Percentiles rank a stretch among this genome's conserved stretches.
These are phyloP conservation scores for Clonostachys solani DNA, from an alignment of 2,329 filamentous ascomycete species.

Conservation along the genomic window DNA sequence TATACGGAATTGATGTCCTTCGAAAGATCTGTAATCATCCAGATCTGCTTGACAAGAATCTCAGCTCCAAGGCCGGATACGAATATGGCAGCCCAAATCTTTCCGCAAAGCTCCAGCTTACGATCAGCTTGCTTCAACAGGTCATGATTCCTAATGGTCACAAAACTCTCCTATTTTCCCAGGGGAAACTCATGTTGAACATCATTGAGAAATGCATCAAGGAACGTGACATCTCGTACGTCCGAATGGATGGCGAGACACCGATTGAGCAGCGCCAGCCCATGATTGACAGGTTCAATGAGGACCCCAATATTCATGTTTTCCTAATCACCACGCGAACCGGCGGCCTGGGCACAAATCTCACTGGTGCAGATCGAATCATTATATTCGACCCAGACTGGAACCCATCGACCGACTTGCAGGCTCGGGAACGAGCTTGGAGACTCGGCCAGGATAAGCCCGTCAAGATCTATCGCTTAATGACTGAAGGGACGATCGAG, in stretches of 20 bases:
- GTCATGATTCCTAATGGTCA: slow-evolving; percentile 89
- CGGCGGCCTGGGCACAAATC: slow-evolving; percentile 86
- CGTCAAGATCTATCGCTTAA: slow-evolving; percentile 94
- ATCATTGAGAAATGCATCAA: slow-evolving; percentile 82
- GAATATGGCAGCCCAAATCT: slow-evolving; percentile 73
- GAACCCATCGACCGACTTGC: slow-evolving; percentile 95
- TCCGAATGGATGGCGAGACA: slow-evolving; percentile 92
- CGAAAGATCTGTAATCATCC: slow-evolving; percentile 98
- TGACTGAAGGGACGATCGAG: slow-evolving; percentile 96
- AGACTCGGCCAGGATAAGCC: slow-evolving; percentile 90
- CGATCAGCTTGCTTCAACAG: slow-evolving; percentile 73
- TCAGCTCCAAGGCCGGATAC: slow-evolving; percentile 57
- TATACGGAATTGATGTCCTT: slow-evolving; percentile 87
- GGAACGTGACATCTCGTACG: slow-evolving; percentile 66
- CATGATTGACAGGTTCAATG: slow-evolving; percentile 92
- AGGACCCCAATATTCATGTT: slow-evolving; percentile 70
- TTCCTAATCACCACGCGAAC: slow-evolving; percentile 96
- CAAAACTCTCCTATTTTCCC: slow-evolving; percentile 89
- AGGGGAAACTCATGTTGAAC: slow-evolving; percentile 92
- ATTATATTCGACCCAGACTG: slow-evolving; percentile 99
- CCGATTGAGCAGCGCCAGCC: slow-evolving; percentile 83
- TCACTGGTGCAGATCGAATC: slow-evolving; percentile 91
- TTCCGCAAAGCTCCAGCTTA: slow-evolving; percentile 95
- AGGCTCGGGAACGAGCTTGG: slow-evolving; percentile 95
- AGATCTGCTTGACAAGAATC: slow-evolving; percentile 67